Conservation (phyloP, 2,329 filamentous ascomycete genomes). For the Microdochium bolleyi region DNA sequence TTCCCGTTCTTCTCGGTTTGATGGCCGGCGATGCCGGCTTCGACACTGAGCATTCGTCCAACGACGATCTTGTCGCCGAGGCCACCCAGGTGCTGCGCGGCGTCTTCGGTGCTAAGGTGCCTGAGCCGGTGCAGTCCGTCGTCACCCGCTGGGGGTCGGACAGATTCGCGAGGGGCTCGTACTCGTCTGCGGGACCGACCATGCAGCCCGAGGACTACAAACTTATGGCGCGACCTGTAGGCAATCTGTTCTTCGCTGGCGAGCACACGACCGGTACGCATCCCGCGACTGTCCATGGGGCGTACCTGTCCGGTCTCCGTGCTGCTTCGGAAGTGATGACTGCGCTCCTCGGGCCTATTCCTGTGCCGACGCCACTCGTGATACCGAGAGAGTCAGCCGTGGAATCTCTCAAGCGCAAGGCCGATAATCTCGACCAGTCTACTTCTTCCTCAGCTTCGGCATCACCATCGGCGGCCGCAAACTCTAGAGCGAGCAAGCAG, state of each 20-base stretch:
- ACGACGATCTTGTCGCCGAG: slow-evolving; percentile 70
- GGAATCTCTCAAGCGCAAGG: slow-evolving; percentile 46
- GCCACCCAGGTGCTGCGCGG: slow-evolving; percentile 70
- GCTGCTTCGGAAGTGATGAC: slow-evolving; percentile 83
- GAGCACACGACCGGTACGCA: slow-evolving; percentile 95
- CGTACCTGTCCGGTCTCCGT: slow-evolving; percentile 86
- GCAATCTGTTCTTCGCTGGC: slow-evolving; percentile 89
- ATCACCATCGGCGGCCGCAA: slow-evolving; percentile 14
- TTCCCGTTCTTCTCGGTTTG: slow-evolving; percentile 80
- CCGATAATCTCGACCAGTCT: slow-evolving; percentile 2
- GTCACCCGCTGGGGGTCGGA: slow-evolving; percentile 91
- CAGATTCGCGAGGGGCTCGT: slow-evolving; percentile 85
- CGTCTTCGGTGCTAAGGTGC: slow-evolving; percentile 66
- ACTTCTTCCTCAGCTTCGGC: slow-evolving; percentile 11
- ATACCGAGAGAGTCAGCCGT: slow-evolving; percentile 46
- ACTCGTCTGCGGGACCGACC: slow-evolving; percentile 82
- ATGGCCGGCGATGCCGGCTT: slow-evolving; percentile 95
- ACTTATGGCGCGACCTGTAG: slow-evolving; percentile 74
- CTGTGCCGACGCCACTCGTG: slow-evolving; percentile 68
- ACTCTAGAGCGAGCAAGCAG: slow-evolving; percentile 39
- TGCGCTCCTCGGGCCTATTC: slow-evolving; percentile 71
- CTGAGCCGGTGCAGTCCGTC: slow-evolving; percentile 74
- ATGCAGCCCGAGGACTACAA: slow-evolving; percentile 88
- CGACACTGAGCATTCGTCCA: slow-evolving; percentile 70
- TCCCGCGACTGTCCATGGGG: slow-evolving; percentile 93